Evolutionary conservation across 352 stramenopile species (phyloP).

Genomic region (Phytopythium litorale): DNA sequence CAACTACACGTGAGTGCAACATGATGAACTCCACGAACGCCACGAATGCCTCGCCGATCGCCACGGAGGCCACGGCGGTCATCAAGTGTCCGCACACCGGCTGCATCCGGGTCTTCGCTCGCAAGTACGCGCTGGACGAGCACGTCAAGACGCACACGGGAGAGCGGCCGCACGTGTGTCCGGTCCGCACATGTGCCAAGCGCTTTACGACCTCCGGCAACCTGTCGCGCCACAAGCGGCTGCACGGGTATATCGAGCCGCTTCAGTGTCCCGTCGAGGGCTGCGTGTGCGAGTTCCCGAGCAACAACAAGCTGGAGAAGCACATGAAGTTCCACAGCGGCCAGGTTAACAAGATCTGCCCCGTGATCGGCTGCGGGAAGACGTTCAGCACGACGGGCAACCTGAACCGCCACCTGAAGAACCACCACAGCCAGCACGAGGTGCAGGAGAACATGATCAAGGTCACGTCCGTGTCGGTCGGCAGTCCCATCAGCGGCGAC

Average conservation of each 20-base stretch:
- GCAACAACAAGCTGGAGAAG: conserved; percentile 21
- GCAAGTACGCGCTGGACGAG: conserved; percentile 31
- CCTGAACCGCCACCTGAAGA: conserved; percentile 32
- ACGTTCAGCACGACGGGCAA: conserved; percentile 49
- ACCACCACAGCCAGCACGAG: conserved; percentile 14
- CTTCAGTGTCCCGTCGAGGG: conserved; percentile 15
- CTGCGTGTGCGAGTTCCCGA: conserved; percentile 16
- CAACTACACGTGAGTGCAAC: neutral
- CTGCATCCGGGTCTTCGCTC: conserved; percentile 19
- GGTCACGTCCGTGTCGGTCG: conserved; percentile 1
- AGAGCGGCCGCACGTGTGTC: conserved; percentile 27
- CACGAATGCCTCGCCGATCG: neutral
- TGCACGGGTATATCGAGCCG: conserved; percentile 25
- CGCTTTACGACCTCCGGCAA: conserved; percentile 41
- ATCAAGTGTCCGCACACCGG: conserved; percentile 17
- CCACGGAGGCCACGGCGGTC: neutral
- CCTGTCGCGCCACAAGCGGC: conserved; percentile 30
- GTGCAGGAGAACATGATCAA: conserved; percentile 3
- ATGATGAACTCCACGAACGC: conserved; percentile 6
- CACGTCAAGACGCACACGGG: conserved; percentile 33
- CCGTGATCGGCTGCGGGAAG: conserved; percentile 30
- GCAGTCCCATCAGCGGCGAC: conserved; percentile 22
- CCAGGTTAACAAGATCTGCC: conserved; percentile 24
- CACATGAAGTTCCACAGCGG: conserved; percentile 34
- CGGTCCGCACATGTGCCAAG: conserved; percentile 25